phyloP scores from a whole-genome alignment of 768 basidiomycete genomes.

The Pleurotus djamor region DNA sequence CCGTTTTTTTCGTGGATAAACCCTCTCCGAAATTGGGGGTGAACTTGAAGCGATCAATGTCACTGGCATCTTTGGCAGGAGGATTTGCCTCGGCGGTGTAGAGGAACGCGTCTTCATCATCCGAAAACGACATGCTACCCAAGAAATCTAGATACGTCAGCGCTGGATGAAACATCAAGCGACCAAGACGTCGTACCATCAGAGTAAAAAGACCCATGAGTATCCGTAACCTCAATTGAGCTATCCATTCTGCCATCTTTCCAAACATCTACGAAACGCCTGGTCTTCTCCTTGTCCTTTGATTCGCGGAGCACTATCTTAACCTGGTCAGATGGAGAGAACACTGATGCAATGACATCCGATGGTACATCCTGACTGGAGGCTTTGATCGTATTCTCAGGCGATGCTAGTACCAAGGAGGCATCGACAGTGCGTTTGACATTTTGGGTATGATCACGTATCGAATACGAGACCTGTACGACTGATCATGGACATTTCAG shows the following conservation, averaged over 20 bases:
- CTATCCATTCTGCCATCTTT: conserved; percentile 35
- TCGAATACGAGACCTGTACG: conserved; percentile 41
- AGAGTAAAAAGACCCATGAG: conserved; percentile 57
- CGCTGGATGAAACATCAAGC: background rate
- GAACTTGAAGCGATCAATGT: conserved; percentile 46
- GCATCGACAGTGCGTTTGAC: conserved; percentile 20
- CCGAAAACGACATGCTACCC: conserved; percentile 50
- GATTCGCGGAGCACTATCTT: conserved; percentile 45
- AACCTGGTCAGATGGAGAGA: conserved; percentile 37
- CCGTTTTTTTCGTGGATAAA: conserved; percentile 25
- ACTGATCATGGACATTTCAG: conserved; percentile 17
- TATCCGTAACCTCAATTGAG: conserved; percentile 53
- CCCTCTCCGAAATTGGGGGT: conserved; percentile 64
- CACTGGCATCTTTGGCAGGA: conserved; percentile 16
- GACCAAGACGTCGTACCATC: conserved; percentile 43
- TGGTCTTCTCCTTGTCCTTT: conserved; percentile 26
- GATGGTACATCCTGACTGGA: conserved; percentile 23
- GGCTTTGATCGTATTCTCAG: no score
- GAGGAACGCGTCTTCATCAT: conserved; percentile 46
- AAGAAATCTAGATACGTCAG: conserved; percentile 39
- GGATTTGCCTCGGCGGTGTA: conserved; percentile 60
- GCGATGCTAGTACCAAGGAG: no score
- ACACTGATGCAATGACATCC: conserved; percentile 16
- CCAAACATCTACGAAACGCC: conserved; percentile 63
- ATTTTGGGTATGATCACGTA: conserved; percentile 51